A percentile compares a stretch with the other conserved stretches of the same genome.
Evolutionary conservation across 768 basidiomycete species (phyloP).

Genomic region (Agaricus blazei): DNA sequence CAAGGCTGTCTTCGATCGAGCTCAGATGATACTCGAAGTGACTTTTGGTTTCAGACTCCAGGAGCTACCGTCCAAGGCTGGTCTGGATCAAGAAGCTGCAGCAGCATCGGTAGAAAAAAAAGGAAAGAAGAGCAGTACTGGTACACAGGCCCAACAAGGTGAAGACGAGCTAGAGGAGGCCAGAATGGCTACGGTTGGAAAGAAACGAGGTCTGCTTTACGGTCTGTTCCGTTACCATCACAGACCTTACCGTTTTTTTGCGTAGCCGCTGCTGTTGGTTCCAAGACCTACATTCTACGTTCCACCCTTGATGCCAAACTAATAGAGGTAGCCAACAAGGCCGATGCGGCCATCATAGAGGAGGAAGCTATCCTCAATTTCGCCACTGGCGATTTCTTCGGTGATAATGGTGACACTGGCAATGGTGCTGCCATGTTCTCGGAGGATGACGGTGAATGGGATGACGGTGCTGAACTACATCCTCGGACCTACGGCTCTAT

Average conservation of each 20-base stretch:
- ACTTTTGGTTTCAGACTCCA: slow-evolving; percentile 84
- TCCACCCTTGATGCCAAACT: slow-evolving; percentile 61
- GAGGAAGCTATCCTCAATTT: slow-evolving; percentile 39
- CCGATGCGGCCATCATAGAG: slow-evolving; percentile 49
- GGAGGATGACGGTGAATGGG: slow-evolving; percentile 30
- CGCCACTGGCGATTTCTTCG: slow-evolving; percentile 35
- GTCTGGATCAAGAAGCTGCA: slow-evolving; percentile 39
- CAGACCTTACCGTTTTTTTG: background rate
- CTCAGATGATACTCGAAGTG: slow-evolving; percentile 57
- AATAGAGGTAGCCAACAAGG: slow-evolving; percentile 54
- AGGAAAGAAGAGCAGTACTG: background rate
- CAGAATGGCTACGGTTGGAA: slow-evolving; percentile 48
- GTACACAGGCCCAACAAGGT: slow-evolving; percentile 13
- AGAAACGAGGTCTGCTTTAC: slow-evolving; percentile 54
- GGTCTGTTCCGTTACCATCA: background rate
- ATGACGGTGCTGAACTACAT: slow-evolving; percentile 34
- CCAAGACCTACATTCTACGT: slow-evolving; percentile 82
- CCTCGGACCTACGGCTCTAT: slow-evolving; percentile 59
- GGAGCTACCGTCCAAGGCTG: slow-evolving; percentile 64
- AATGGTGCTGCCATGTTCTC: slow-evolving; percentile 31
- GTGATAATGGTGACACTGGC: slow-evolving; percentile 11
- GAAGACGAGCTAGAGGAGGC: slow-evolving; percentile 43
- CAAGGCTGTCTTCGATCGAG: slow-evolving; percentile 53
- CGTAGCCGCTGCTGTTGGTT: slow-evolving; percentile 49
- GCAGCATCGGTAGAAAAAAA: slow-evolving; percentile 13